Conservation (phyloP, 1,284 basidiomycete genomes). For the Moesziomyces globuligerus region DNA sequence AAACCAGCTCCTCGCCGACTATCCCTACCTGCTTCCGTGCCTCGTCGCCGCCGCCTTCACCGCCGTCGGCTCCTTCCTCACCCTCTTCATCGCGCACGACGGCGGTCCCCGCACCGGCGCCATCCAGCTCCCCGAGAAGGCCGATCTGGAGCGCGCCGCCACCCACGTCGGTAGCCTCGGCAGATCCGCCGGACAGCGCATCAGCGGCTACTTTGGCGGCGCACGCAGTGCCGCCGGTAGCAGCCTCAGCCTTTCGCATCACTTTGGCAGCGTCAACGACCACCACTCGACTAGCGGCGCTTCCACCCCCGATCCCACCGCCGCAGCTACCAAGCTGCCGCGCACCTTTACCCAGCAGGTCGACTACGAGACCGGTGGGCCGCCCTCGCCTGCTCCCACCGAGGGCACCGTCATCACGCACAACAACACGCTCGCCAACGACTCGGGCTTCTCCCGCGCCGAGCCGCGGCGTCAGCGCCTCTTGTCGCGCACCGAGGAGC, state of each 20-base stretch:
- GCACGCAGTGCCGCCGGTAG: slow-evolving; percentile 34
- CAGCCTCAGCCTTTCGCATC: slow-evolving; percentile 38
- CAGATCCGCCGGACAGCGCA: slow-evolving; percentile 53
- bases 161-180: slow-evolving; percentile 51
- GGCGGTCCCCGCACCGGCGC: slow-evolving; percentile 70
- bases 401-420: slow-evolving; percentile 55
- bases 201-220: slow-evolving; percentile 57
- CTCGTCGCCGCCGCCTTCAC: slow-evolving; percentile 71
- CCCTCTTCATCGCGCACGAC: slow-evolving; percentile 87
- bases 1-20: slow-evolving; percentile 76
- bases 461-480: slow-evolving; percentile 21
- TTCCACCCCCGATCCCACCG: slow-evolving; percentile 18
- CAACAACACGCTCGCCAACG: slow-evolving; percentile 29
- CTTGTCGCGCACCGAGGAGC: slow-evolving; percentile 53
- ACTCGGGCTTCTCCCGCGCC: slow-evolving; percentile 50
- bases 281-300: slow-evolving; percentile 8
- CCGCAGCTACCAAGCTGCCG: slow-evolving; percentile 20
- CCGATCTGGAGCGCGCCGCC: slow-evolving; percentile 46
- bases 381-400: slow-evolving; percentile 52
- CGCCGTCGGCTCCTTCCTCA: slow-evolving; percentile 78
- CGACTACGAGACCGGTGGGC: slow-evolving; percentile 62
- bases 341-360: slow-evolving; percentile 63
- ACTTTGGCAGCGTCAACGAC: slow-evolving; percentile 9
- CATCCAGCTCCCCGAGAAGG: slow-evolving; percentile 57
- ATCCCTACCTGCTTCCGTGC: slow-evolving; percentile 93